Conservation (phyloP, 2,329 filamentous ascomycete species). For the Cytospora leucostoma region DNA sequence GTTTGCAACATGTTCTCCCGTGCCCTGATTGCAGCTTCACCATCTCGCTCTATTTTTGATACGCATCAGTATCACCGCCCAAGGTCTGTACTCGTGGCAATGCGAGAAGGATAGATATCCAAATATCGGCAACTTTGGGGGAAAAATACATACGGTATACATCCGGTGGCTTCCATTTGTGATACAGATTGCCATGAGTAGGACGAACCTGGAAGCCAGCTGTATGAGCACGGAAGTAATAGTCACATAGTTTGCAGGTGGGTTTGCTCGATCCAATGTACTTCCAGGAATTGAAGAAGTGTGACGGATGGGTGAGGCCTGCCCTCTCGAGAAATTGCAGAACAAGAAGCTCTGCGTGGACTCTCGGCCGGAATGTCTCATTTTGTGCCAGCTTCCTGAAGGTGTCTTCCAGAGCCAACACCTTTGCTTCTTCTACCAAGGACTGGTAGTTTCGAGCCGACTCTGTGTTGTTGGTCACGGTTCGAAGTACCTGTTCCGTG, state of each 20-base stretch:
- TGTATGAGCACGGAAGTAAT: slow-evolving; percentile 29
- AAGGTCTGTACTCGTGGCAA: not conserved
- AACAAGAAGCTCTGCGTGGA: slow-evolving; percentile 31
- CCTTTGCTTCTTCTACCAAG: slow-evolving; percentile 19
- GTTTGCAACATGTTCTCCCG: slow-evolving; percentile 8
- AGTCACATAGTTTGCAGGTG: slow-evolving; percentile 30
- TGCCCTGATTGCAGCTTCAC: slow-evolving; percentile 27
- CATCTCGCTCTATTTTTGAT: not conserved
- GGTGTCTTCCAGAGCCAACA: slow-evolving; percentile 23
- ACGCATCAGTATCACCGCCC: not conserved
- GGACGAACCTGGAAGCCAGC: slow-evolving; percentile 24
- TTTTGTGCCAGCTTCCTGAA: slow-evolving; percentile 2
- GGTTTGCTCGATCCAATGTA: slow-evolving; percentile 34
- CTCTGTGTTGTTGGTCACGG: slow-evolving; percentile 21
- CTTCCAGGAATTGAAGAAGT: slow-evolving; percentile 30
- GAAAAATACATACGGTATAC: not conserved
- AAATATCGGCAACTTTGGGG: too few relatives aligned
- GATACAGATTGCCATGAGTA: slow-evolving; percentile 31
- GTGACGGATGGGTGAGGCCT: slow-evolving; percentile 5
- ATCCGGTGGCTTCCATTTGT: slow-evolving; percentile 30
- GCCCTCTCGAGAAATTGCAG: slow-evolving; percentile 26
- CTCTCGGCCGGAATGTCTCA: slow-evolving; percentile 23
- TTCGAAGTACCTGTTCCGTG: slow-evolving; percentile 28
- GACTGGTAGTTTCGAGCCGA: slow-evolving; percentile 6
- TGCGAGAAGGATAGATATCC: not conserved